Conservation (phyloP, 192 early-diverging fungal species). For the Backusella morwellensis region DNA sequence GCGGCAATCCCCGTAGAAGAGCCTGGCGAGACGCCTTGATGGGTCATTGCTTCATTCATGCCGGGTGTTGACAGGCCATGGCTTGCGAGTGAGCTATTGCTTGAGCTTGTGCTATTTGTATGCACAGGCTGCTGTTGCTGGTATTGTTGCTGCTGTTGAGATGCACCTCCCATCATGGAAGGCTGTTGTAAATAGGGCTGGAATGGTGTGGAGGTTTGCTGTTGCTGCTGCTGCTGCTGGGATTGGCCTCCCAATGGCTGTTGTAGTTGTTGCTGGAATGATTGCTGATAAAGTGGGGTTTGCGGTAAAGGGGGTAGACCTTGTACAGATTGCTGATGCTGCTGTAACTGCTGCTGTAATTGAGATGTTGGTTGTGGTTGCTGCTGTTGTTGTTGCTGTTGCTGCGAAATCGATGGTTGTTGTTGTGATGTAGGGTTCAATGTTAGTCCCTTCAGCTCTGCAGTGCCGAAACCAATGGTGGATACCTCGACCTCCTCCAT, state of each 20-base stretch:
- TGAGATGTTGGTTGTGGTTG: background rate
- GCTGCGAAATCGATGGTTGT: background rate
- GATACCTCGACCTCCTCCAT: constrained; percentile 57
- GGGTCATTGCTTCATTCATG: background rate
- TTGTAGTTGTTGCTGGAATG: background rate
- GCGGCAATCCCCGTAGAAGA: constrained; percentile 12
- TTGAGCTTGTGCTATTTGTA: constrained; percentile 15
- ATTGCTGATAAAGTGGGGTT: background rate
- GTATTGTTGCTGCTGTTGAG: background rate
- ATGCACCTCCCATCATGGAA: background rate
- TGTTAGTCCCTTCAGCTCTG: background rate
- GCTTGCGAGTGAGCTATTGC: constrained; percentile 17
- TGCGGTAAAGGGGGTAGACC: background rate
- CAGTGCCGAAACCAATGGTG: background rate
- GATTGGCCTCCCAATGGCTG: background rate
- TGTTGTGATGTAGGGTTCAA: background rate
- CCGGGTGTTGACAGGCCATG: constrained; percentile 7
- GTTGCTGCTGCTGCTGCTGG: background rate
- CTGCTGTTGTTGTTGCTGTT: background rate
- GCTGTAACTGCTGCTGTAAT: constrained; percentile 19
- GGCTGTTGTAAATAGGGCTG: background rate
- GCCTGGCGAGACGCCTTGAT: constrained; percentile 13
- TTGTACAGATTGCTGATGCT: constrained; percentile 8
- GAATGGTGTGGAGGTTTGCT: background rate
- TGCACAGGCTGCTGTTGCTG: constrained; percentile 13